Evolutionary conservation across 495 filamentous ascomycete genomes (phyloP).

Genomic region (Penicillium goetzii): DNA sequence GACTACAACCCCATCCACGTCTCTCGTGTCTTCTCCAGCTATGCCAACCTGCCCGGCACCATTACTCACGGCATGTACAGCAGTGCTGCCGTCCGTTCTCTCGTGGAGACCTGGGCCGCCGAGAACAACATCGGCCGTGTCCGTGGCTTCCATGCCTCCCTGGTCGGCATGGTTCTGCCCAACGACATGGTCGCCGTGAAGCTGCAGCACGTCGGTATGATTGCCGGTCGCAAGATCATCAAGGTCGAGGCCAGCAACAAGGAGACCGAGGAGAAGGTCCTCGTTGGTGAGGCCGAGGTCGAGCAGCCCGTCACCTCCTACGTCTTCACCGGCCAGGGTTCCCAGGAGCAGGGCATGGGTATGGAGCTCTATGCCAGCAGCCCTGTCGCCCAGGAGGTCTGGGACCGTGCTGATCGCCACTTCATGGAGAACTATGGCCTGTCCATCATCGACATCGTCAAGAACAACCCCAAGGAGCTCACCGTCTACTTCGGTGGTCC

Average conservation of each 20-base stretch:
- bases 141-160: conserved; percentile 89
- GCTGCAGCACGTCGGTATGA: conserved; percentile 96
- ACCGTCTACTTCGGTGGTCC: conserved; percentile 98
- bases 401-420: conserved; percentile 96
- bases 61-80: conserved; percentile 99
- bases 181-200: conserved; percentile 94
- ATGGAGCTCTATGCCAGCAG: conserved; percentile 98
- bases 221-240: conserved; percentile 97
- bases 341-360: conserved; percentile 98
- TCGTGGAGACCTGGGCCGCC: conserved; percentile 99
- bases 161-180: conserved; percentile 97
- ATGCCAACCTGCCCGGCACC: conserved; percentile 91
- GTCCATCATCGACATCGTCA: conserved; percentile 97
- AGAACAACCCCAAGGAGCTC: conserved; percentile 98
- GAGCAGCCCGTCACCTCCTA: conserved; percentile 98
- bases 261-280: conserved; percentile 92
- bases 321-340: conserved; percentile 97
- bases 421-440: conserved; percentile 99
- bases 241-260: conserved; percentile 94
- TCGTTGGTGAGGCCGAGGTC: conserved; percentile 94
- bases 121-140: conserved; percentile 98
- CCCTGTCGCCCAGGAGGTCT: conserved; percentile 91
- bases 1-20: conserved; percentile 99
- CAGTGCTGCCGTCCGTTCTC: conserved; percentile 92
- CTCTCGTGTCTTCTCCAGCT: conserved; percentile 91